Evolutionary conservation across 148 eudicot species (phyloP).

Genomic region (Talinum fruticosum): DNA sequence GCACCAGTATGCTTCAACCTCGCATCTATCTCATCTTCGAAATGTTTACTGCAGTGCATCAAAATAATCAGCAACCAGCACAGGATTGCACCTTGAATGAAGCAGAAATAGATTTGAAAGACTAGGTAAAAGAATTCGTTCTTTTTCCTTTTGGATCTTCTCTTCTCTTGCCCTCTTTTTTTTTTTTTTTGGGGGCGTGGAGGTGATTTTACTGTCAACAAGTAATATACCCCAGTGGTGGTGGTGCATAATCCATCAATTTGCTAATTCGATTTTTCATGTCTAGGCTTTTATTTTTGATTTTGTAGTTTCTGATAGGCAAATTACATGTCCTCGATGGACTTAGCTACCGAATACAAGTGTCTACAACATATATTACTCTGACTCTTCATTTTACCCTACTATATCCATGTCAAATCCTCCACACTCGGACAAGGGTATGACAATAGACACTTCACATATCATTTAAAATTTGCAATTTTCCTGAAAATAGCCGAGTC

Average conservation of each 20-base stretch:
- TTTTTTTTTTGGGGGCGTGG: not conserved
- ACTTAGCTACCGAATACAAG: not conserved
- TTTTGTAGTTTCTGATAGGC: not conserved
- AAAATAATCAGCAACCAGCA: constrained; percentile 17
- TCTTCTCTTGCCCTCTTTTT: not conserved
- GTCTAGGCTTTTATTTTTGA: not conserved
- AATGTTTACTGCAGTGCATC: constrained; percentile 50
- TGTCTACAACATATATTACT: no score
- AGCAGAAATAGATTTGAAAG: not conserved
- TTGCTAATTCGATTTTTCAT: not conserved
- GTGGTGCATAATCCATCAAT: not conserved
- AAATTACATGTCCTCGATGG: not conserved
- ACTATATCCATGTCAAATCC: no score
- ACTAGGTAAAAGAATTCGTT: not conserved
- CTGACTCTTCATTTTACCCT: no score
- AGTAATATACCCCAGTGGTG: not conserved
- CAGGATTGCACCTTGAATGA: not conserved
- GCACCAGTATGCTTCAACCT: constrained; percentile 93
- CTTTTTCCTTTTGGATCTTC: not conserved
- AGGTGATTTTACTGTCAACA: not conserved
- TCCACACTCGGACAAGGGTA: no score
- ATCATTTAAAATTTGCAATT: no score
- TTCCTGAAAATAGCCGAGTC: no score
- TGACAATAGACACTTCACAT: no score
- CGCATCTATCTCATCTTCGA: constrained; percentile 76